Conservation (phyloP, 2,329 filamentous ascomycete species). For the Fusarium anguioides region DNA sequence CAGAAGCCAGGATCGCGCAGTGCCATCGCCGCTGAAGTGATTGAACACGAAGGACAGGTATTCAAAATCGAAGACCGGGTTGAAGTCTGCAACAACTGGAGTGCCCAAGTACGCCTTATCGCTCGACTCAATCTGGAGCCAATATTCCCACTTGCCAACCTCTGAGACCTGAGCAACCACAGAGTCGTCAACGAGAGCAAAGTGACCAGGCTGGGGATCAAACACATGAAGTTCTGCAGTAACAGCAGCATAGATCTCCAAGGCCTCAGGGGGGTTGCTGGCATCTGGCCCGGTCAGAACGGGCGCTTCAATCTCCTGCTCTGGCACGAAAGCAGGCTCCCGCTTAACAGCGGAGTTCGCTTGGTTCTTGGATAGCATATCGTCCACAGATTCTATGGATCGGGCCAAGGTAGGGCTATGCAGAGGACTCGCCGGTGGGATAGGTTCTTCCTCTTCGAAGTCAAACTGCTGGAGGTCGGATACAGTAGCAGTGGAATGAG, state of each 20-base stretch:
- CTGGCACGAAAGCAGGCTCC: conserved; percentile 49
- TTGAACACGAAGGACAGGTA: conserved; percentile 99
- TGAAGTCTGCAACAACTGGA: conserved; percentile 87
- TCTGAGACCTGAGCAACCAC: conserved; percentile 86
- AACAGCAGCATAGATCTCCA: conserved; percentile 80
- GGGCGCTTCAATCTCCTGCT: conserved; percentile 48
- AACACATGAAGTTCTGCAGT: conserved; percentile 91
- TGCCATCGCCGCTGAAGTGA: conserved; percentile 88
- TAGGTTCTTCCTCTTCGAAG: conserved; percentile 74
- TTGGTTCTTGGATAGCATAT: conserved; percentile 62
- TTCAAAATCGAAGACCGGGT: conserved; percentile 98
- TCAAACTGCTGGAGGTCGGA: conserved; percentile 84
- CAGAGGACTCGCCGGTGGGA: conserved; percentile 72
- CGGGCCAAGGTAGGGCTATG: conserved; percentile 67
- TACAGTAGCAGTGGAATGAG: conserved; percentile 81
- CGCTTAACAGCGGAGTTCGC: conserved; percentile 62
- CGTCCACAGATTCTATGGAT: conserved; percentile 67
- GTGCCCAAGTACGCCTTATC: conserved; percentile 89
- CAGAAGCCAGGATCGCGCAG: conserved; percentile 94
- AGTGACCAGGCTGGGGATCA: conserved; percentile 87
- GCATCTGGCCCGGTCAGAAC: conserved; percentile 39
- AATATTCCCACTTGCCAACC: conserved; percentile 92
- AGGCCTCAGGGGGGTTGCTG: conserved; percentile 69
- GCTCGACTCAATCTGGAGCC: conserved; percentile 84
- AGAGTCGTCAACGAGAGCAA: conserved; percentile 79